Evolutionary conservation across 1,284 basidiomycete genomes (phyloP).

Genomic region (Trametes versicolor): DNA sequence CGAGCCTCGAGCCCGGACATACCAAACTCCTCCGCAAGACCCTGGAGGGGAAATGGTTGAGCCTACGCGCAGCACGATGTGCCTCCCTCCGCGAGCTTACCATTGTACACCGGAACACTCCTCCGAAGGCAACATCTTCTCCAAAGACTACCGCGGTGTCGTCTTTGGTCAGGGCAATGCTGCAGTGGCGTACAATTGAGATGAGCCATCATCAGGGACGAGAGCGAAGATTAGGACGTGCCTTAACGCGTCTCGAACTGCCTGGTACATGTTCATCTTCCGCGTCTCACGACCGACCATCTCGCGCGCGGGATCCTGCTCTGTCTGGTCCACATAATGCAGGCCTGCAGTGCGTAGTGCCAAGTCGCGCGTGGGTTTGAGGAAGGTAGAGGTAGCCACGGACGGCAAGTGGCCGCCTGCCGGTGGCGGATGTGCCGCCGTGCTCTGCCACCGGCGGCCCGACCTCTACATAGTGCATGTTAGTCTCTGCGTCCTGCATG

Average conservation of each 20-base stretch:
- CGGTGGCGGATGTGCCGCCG: slow-evolving; percentile 75
- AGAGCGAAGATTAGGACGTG: slow-evolving; percentile 41
- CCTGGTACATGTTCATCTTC: slow-evolving; percentile 93
- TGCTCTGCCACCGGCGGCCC: slow-evolving; percentile 58
- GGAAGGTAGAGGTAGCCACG: slow-evolving; percentile 70
- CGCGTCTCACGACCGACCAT: slow-evolving; percentile 85
- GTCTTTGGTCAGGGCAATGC: slow-evolving; percentile 86
- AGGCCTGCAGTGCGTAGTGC: slow-evolving; percentile 80
- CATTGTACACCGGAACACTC: slow-evolving; percentile 92
- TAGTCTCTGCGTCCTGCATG: slow-evolving; percentile 1
- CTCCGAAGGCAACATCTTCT: slow-evolving; percentile 94
- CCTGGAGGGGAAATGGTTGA: slow-evolving; percentile 54
- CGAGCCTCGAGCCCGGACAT: slow-evolving; percentile 24
- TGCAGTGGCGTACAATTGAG: slow-evolving; percentile 42
- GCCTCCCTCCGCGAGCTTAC: slow-evolving; percentile 47
- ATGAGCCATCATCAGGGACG: slow-evolving; percentile 16
- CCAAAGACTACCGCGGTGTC: slow-evolving; percentile 91
- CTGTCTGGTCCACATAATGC: slow-evolving; percentile 72
- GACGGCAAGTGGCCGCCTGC: slow-evolving; percentile 78
- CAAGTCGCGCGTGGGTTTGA: slow-evolving; percentile 70
- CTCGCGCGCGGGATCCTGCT: slow-evolving; percentile 50
- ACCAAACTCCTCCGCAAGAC: slow-evolving; percentile 94
- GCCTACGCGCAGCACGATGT: background rate
- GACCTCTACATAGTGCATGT: slow-evolving; percentile 14
- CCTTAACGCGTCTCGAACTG: slow-evolving; percentile 90